Base-by-base conservation (phyloP, 2,329 filamentous ascomycete genomes). In the Magnaporthiopsis rhizophila region DNA sequence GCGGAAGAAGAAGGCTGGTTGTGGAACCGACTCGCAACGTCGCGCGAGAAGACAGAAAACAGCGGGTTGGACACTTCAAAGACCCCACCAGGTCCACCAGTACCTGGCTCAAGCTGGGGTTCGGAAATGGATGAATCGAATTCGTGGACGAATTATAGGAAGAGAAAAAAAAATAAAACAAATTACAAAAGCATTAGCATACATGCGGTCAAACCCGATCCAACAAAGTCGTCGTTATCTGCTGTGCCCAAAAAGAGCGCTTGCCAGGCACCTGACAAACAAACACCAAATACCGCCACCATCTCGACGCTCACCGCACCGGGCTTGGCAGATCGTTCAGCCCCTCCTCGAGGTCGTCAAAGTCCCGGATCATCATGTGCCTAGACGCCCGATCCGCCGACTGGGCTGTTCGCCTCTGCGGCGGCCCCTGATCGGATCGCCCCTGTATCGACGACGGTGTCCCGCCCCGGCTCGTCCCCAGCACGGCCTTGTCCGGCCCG, bases 311-410 rank as follows among this genome's bases (percentile, higher is more conserved):
- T 53, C 45, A 53, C 45, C 45, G 45, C 45, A n/a, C 45, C 7
- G n/a, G 21, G 45, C 45, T 53, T 53, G 45, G 45, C 45, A 53
- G 21, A 53, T 53, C 45, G 21, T 21, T n/a, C 7, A 53, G 45
- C n/a, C 18, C 45, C n/a, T 53, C 28, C 32, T 60, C 58, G 2
- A 60, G 21, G 66, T 70, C 72, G 59, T 77, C 75, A 72, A 77
- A 77, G 66, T 77, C 75, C 64, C 71, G 69, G 57, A 77, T 76
- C 59, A 73, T 66, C 67, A 71, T 65, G 36, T 66, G 67, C 18
- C 15, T 11, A 56, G 15, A 59, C 59, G 34, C 61, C 58, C 34
- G 50, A 38, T 36, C 57, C 58, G n/a, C 61, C 62, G 60, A 61
- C 62, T 26, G 36, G 59, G 9, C 59, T 61, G 64, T 59, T 58